Percentiles rank a stretch among this genome's conserved stretches.
These are phyloP conservation scores for Ascochyta fabae DNA, from an alignment of 2,329 filamentous ascomycete genomes.

Conservation along the genomic window DNA sequence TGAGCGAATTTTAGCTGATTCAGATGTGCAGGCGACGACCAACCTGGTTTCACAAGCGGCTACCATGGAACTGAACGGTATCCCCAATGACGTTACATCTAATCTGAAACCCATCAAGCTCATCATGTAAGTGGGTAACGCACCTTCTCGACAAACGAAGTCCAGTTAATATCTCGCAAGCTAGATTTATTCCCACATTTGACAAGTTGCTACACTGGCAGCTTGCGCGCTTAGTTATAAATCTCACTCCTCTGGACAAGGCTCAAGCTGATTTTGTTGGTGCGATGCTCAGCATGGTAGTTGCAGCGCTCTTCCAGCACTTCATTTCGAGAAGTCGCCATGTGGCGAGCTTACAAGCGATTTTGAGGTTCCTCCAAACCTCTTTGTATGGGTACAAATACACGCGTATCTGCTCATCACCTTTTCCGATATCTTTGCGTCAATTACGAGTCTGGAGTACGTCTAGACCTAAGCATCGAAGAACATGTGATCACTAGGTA, in stretches of 20 bases:
- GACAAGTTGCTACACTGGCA: conserved; percentile 70
- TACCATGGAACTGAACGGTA: conserved; percentile 61
- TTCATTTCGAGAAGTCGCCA: conserved; percentile 56
- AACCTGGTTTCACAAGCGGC: conserved; percentile 62
- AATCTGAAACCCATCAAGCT: conserved; percentile 78
- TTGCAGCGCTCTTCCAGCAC: conserved; percentile 62
- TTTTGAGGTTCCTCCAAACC: conserved; percentile 46
- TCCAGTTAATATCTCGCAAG: background rate
- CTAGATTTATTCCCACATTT: conserved; percentile 65
- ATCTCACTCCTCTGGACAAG: conserved; percentile 76
- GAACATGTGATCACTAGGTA: conserved; percentile 59
- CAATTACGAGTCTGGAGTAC: conserved; percentile 72
- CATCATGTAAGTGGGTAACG: conserved; percentile 59
- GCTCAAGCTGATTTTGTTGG: conserved; percentile 73
- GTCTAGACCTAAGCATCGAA: conserved; percentile 74
- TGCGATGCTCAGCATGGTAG: conserved; percentile 67
- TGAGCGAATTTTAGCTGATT: background rate
- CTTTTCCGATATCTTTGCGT: conserved; percentile 66
- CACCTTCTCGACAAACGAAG: background rate
- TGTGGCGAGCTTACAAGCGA: conserved; percentile 49
- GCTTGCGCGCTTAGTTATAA: conserved; percentile 67
- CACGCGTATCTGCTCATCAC: conserved; percentile 61
- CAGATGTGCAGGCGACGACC: conserved; percentile 59
- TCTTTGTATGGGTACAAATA: conserved; percentile 61
- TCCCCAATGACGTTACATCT: conserved; percentile 78